phyloP scores from a whole-genome alignment of 2,329 filamentous ascomycete genomes.

The Onygena corvina region DNA sequence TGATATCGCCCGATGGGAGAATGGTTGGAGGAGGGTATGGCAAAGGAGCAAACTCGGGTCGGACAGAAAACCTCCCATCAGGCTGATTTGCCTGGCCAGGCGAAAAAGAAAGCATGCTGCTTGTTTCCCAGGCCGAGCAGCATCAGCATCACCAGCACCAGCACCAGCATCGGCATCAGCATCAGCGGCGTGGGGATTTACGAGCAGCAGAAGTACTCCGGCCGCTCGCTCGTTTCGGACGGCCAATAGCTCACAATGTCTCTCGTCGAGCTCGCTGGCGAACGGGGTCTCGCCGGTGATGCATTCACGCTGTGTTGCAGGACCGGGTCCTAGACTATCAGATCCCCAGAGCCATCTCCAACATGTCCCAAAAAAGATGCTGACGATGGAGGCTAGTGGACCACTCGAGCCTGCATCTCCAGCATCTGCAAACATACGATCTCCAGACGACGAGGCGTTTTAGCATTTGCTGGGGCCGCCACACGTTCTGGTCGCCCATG shows the following conservation, averaged over 20 bases:
- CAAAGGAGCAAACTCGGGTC: constrained; percentile 3
- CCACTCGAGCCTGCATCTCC: neutral
- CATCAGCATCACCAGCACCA: neutral
- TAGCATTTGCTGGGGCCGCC: constrained; percentile 3
- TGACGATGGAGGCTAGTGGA: constrained; percentile 5
- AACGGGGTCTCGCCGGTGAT: neutral
- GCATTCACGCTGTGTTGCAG: neutral
- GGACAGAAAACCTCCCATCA: constrained; percentile 7
- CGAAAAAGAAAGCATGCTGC: constrained; percentile 3
- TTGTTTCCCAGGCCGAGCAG: constrained; percentile 1
- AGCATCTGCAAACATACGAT: neutral
- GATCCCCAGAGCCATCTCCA: neutral
- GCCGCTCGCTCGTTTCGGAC: constrained; percentile 1
- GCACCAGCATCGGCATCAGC: neutral
- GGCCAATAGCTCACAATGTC: neutral
- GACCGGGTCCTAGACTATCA: neutral
- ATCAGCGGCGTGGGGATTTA: too few species aligned
- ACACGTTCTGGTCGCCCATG: neutral
- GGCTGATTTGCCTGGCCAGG: constrained; percentile 5
- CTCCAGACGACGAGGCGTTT: constrained; percentile 3
- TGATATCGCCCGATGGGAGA: neutral
- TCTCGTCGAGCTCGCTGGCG: neutral
- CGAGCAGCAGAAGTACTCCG: too few species aligned
- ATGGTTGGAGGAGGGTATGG: constrained; percentile 6
- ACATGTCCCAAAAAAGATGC: constrained; percentile 6